Conservation (phyloP, 257 asterid genomes). For the Handroanthus guayacan region DNA sequence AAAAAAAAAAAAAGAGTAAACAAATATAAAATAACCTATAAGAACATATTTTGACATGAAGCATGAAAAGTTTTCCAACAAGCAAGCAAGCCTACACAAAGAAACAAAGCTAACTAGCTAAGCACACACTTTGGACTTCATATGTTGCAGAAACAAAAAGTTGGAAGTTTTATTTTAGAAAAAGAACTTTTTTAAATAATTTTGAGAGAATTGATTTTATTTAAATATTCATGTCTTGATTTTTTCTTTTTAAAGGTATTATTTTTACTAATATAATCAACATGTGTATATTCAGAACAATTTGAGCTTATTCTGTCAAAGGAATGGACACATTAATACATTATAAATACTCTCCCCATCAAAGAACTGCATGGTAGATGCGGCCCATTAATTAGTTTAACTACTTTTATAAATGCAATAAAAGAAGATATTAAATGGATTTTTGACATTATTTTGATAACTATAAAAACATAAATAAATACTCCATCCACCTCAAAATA, state of each 20-base stretch:
- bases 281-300: neutral
- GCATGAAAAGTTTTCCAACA: neutral
- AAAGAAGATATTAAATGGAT: neutral
- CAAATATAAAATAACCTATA: neutral
- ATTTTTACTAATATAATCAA: neutral
- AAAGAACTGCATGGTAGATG: slow-evolving; percentile 16
- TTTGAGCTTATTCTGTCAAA: neutral
- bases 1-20: neutral
- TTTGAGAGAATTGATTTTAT: neutral
- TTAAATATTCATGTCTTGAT: too few species aligned
- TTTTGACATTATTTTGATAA: neutral
- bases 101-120: too few species aligned
- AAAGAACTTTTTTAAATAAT: too few species aligned
- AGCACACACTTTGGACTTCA: too few species aligned
- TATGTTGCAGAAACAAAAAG: too few species aligned
- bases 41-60: neutral
- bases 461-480: neutral
- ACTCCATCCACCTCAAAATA: neutral
- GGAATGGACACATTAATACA: neutral
- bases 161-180: too few species aligned
- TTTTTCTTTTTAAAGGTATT: too few species aligned
- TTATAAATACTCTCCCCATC: slow-evolving; percentile 4
- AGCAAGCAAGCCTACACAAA: neutral
- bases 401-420: neutral
- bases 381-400: slow-evolving; percentile 2